Base-by-base conservation (phyloP, 129 eudicot genomes). In the Logfia minima region DNA sequence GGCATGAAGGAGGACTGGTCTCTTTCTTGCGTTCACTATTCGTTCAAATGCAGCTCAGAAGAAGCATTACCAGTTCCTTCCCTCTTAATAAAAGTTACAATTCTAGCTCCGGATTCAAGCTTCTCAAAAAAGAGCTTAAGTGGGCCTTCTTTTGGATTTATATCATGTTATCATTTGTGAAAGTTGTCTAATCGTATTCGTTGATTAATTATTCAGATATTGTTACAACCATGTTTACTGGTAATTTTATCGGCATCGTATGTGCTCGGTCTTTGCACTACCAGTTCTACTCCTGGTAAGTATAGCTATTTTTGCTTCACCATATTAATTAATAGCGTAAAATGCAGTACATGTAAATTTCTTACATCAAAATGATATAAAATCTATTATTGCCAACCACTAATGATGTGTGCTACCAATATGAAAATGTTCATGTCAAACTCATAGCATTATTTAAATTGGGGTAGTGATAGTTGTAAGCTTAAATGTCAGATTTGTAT, bases 201-300 rank as follows among this genome's bases (percentile, higher is more conserved):
- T 31, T 64, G 23, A 41, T 69, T 22, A 23, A 78, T 52, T 34
- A 28, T 58, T 77, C 90, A 93, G 97, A 93, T 84, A 89, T 90
- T 24, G 70, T 84, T 18, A 87, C 96, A 13, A 83, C 91, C 32
- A 80, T 93, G 90, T 90, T 93, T 75, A 92, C 89, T 43, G 98
- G 98, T 75, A 93, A 93, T 75, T 93, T 90, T 87, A 89, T 93
- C 34, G 98, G 98, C 56, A 86, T 93, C 16, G 82, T 93, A 14
- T 93, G 92, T 82, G 98, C 98, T 19, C 88, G 98, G 69, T 93
- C 98, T 79, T 84, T 93, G 85, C 97, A 93, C 73, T 93, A 93
- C 75, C 98, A 93, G n/a, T 93, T 93, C 77, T 93, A 93, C 81
- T 93, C 98, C 37, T 93, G 97, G 98, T 88, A 86, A 69, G 91